These are phyloP conservation scores for Filobasidium uniguttulatum DNA, from an alignment of 1,284 basidiomycete genomes.

Conservation along the genomic window DNA sequence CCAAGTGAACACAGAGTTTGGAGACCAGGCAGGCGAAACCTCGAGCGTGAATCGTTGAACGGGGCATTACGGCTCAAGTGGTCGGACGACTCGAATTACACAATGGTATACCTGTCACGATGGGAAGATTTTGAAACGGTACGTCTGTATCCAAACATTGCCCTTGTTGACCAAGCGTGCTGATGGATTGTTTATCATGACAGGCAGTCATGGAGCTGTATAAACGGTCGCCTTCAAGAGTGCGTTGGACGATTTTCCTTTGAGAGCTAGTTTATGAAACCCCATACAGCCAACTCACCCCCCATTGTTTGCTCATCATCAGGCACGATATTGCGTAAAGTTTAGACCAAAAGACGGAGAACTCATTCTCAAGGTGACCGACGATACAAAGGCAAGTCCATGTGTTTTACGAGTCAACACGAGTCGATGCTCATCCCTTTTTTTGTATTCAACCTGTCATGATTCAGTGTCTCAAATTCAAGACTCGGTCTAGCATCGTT, in stretches of 20 bases:
- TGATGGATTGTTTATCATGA: constrained; percentile 5
- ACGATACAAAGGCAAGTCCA: constrained; percentile 59
- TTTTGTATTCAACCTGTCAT: constrained; percentile 1
- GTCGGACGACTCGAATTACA: too few species aligned
- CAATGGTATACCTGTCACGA: constrained; percentile 36
- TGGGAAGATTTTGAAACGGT: constrained; percentile 39
- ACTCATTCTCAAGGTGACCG: constrained; percentile 79
- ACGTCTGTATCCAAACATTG: constrained; percentile 6
- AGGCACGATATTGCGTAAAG: constrained; percentile 80
- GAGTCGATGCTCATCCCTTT: neutral
- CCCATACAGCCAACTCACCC: too few species aligned
- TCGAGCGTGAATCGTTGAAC: too few species aligned
- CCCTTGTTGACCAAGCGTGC: neutral
- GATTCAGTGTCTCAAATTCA: constrained; percentile 77
- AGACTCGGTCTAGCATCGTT: constrained; percentile 80
- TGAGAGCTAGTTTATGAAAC: too few species aligned
- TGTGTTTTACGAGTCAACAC: too few species aligned
- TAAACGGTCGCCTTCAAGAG: constrained; percentile 56
- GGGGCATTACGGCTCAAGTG: too few species aligned
- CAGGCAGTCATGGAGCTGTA: constrained; percentile 70
- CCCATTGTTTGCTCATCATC: too few species aligned
- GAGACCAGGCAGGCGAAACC: too few species aligned
- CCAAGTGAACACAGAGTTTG: too few species aligned
- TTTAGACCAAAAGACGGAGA: constrained; percentile 68
- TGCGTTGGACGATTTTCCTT: constrained; percentile 34